Percentiles rank a stretch among this genome's conserved stretches.
Conservation (phyloP, 2,329 filamentous ascomycete genomes). For the Aureobasidium namibiae region DNA sequence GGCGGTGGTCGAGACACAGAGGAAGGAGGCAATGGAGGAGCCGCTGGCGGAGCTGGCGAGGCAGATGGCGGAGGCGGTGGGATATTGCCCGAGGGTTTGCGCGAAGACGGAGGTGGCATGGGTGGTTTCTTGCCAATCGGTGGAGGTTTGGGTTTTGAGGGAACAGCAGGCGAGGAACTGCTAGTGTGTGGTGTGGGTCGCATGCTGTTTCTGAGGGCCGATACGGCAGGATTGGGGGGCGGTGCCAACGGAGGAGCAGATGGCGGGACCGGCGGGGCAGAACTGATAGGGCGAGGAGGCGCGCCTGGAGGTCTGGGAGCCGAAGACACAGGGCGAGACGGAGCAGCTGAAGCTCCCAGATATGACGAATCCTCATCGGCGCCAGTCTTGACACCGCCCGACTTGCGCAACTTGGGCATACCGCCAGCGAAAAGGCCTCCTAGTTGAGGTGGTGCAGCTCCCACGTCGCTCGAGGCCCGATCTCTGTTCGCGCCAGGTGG, state of each 20-base stretch:
- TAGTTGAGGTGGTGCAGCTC: constrained; percentile 66
- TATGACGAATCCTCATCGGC: constrained; percentile 65
- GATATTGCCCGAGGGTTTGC: constrained; percentile 46
- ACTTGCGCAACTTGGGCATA: constrained; percentile 90
- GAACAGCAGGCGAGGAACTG: constrained; percentile 46
- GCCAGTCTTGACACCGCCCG: constrained; percentile 54
- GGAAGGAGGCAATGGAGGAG: constrained; percentile 28
- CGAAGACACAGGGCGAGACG: constrained; percentile 25
- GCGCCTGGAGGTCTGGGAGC: constrained; percentile 26
- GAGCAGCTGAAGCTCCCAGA: constrained; percentile 68
- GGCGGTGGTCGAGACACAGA: constrained; percentile 22
- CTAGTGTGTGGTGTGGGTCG: constrained; percentile 55
- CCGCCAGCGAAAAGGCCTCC: constrained; percentile 85
- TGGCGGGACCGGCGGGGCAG: constrained; percentile 45
- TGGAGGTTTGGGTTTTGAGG: constrained; percentile 57
- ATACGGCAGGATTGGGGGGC: constrained; percentile 51
- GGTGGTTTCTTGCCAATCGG: constrained; percentile 70
- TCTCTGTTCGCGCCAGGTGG: constrained; percentile 50
- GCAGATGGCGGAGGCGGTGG: constrained; percentile 25
- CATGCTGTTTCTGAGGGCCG: constrained; percentile 38
- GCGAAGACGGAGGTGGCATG: constrained; percentile 47
- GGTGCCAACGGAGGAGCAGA: constrained; percentile 38
- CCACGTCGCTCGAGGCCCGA: constrained; percentile 76
- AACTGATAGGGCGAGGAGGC: constrained; percentile 32
- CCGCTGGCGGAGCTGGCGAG: constrained; percentile 57